Evolutionary conservation across 371 early-diverging fungal genomes (phyloP).

Genomic region (Synchytrium microbalum): DNA sequence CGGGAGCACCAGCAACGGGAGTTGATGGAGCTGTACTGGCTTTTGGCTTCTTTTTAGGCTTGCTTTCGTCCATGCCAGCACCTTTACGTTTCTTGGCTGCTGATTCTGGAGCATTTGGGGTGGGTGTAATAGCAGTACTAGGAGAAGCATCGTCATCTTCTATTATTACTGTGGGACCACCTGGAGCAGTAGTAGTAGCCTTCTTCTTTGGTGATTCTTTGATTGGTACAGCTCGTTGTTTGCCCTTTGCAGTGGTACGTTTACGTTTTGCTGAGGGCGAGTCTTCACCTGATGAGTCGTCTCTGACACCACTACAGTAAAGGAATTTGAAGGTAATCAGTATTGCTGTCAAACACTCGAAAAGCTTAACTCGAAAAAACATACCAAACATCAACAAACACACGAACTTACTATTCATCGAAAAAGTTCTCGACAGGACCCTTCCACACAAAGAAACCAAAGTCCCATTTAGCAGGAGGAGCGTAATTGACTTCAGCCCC

Average conservation of each 20-base stretch:
- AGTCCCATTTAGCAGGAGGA: constrained; percentile 17
- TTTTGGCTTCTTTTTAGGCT: neutral
- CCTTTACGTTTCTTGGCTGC: constrained; percentile 6
- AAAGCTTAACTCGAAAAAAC: no score
- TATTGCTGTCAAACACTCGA: neutral
- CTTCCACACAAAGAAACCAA: constrained; percentile 34
- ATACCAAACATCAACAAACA: no score
- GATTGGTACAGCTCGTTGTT: constrained; percentile 8
- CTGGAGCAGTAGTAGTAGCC: neutral
- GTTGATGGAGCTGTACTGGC: neutral
- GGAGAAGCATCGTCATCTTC: constrained; percentile 7
- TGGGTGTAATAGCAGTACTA: neutral
- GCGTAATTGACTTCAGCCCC: constrained; percentile 1
- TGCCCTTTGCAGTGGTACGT: constrained; percentile 1
- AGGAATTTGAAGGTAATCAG: neutral
- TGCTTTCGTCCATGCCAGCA: neutral
- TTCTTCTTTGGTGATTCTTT: constrained; percentile 9
- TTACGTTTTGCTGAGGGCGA: constrained; percentile 5
- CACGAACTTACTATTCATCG: constrained; percentile 29
- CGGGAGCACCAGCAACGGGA: neutral
- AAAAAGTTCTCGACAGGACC: constrained; percentile 37
- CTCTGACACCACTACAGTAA: neutral
- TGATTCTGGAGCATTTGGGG: constrained; percentile 1
- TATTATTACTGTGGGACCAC: constrained; percentile 5
- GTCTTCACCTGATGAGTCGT: neutral